Conservation (phyloP, 257 asterid genomes). For the Cruciata laevipes region DNA sequence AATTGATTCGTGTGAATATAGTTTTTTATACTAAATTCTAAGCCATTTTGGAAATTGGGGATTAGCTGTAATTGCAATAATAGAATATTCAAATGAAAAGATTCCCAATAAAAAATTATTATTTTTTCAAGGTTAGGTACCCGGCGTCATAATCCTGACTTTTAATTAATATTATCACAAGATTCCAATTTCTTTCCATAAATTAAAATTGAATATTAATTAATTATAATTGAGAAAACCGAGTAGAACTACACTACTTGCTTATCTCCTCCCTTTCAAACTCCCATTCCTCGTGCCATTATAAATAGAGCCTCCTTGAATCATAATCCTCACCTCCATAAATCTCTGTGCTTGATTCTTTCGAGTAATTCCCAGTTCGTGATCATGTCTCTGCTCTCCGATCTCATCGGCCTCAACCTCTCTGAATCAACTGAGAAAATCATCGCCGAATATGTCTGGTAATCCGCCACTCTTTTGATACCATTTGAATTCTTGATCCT, state of each 20-base stretch:
- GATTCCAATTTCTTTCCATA: neutral
- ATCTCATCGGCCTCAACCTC: constrained; percentile 59
- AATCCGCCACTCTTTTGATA: constrained; percentile 1
- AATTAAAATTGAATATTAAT: too few relatives aligned
- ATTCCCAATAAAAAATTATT: too few relatives aligned
- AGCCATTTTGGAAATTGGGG: too few relatives aligned
- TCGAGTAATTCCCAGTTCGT: neutral
- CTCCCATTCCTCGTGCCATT: neutral
- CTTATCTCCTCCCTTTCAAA: neutral
- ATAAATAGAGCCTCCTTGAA: neutral
- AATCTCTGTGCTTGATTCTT: neutral
- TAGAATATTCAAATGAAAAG: too few relatives aligned
- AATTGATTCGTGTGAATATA: neutral
- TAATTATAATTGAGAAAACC: neutral
- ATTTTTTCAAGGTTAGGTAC: neutral
- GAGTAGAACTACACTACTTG: neutral
- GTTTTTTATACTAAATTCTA: neutral
- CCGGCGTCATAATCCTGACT: neutral
- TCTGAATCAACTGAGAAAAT: constrained; percentile 44
- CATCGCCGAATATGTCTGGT: constrained; percentile 79
- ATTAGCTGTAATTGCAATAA: neutral
- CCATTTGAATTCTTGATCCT: neutral
- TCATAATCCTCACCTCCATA: neutral
- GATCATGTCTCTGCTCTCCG: constrained; percentile 51
- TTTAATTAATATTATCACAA: too few relatives aligned